phyloP scores from a whole-genome alignment of 1,284 basidiomycete genomes.

The Cutaneotrichosporon dermatis region DNA sequence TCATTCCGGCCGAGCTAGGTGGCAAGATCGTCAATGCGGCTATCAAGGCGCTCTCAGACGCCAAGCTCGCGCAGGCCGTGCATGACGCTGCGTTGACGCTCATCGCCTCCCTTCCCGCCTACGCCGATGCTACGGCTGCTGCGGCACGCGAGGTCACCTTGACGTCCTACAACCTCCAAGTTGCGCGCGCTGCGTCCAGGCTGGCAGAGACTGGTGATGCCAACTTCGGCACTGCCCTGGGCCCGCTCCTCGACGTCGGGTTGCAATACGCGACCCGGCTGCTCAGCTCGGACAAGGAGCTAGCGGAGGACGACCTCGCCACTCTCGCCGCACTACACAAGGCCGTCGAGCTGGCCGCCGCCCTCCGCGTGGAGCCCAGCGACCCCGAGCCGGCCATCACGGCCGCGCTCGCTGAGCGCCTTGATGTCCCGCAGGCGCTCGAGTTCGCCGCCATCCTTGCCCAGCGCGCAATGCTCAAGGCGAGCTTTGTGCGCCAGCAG shows the following conservation, averaged over 20 bases:
- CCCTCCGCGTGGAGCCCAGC: constrained; percentile 49
- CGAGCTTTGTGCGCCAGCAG: constrained; percentile 40
- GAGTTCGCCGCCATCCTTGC: constrained; percentile 53
- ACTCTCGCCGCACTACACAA: constrained; percentile 9
- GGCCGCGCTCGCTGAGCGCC: constrained; percentile 60
- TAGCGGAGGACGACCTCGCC: constrained; percentile 14
- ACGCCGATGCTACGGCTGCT: not conserved
- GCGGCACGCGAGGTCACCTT: not conserved
- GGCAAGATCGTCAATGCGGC: not conserved
- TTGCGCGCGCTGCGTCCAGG: constrained; percentile 6
- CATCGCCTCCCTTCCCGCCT: not conserved
- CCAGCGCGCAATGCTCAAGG: constrained; percentile 54
- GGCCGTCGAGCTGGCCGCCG: not conserved
- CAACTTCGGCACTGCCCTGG: constrained; percentile 6
- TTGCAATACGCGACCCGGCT: constrained; percentile 24
- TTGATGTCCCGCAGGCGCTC: constrained; percentile 54
- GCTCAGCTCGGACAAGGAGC: constrained; percentile 18
- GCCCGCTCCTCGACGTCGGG: constrained; percentile 21
- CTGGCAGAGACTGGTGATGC: not conserved
- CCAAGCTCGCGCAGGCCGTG: not conserved
- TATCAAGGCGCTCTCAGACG: constrained; percentile 11
- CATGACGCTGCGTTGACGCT: constrained; percentile 11
- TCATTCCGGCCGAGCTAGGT: not conserved
- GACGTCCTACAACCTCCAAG: not conserved
- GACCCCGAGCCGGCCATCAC: constrained; percentile 68